phyloP scores from a whole-genome alignment of 1,284 basidiomycete species.

The Xanthoconium separans region DNA sequence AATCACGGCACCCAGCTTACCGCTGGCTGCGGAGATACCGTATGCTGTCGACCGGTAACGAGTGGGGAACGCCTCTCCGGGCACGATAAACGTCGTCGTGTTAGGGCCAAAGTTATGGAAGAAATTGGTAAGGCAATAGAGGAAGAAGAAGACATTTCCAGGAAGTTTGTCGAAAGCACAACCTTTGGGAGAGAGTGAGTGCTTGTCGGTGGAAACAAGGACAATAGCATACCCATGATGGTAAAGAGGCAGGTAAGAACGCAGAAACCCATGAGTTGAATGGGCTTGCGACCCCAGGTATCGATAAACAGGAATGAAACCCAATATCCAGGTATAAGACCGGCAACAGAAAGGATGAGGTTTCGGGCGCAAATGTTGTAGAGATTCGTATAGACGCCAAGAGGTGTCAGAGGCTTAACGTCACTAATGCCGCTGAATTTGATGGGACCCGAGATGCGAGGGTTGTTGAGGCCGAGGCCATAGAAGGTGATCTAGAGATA shows the following conservation, averaged over 20 bases:
- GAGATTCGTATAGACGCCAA: slow-evolving; percentile 28
- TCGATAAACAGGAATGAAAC: slow-evolving; percentile 51
- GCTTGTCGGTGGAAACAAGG: neutral
- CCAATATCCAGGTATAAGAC: slow-evolving; percentile 55
- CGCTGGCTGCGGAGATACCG: slow-evolving; percentile 69
- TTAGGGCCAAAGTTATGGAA: slow-evolving; percentile 68
- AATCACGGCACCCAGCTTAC: slow-evolving; percentile 70
- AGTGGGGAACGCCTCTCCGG: slow-evolving; percentile 74
- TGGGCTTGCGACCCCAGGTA: slow-evolving; percentile 49
- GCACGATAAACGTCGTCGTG: slow-evolving; percentile 70
- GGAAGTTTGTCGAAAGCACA: slow-evolving; percentile 56
- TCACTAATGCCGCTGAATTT: slow-evolving; percentile 20
- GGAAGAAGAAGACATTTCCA: slow-evolving; percentile 52
- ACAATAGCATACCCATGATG: slow-evolving; percentile 41
- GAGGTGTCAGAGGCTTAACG: neutral
- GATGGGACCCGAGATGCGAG: slow-evolving; percentile 39
- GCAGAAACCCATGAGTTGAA: slow-evolving; percentile 61
- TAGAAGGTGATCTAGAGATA: slow-evolving; percentile 55
- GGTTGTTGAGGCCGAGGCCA: slow-evolving; percentile 60
- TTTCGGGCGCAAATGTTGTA: slow-evolving; percentile 35
- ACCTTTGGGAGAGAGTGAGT: slow-evolving; percentile 34
- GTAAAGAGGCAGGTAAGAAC: slow-evolving; percentile 53
- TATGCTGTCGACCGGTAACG: slow-evolving; percentile 69
- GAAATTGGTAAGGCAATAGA: slow-evolving; percentile 60
- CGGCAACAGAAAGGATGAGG: slow-evolving; percentile 52